Evolutionary conservation across 2,329 filamentous ascomycete species (phyloP).

Genomic region (Ophiocordyceps camponoti-rufipedis): DNA sequence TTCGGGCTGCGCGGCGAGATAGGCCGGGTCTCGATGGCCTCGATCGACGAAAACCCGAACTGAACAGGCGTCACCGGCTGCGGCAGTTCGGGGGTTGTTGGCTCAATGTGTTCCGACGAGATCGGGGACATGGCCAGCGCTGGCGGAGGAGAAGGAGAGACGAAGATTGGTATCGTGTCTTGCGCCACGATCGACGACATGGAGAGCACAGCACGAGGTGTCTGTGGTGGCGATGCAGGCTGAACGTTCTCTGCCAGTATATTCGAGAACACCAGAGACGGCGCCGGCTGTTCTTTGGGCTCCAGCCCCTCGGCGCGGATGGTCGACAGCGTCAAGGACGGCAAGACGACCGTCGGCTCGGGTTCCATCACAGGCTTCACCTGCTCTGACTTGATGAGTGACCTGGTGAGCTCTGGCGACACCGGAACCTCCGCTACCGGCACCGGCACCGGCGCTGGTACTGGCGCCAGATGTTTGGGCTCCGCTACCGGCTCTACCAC

Average conservation of each 20-base stretch:
- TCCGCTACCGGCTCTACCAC: constrained; percentile 11
- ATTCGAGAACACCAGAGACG: constrained; percentile 14
- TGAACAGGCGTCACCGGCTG: constrained; percentile 8
- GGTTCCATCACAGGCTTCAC: constrained; percentile 11
- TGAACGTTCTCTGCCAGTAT: constrained; percentile 19
- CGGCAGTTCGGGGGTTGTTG: constrained; percentile 14
- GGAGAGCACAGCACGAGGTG: constrained; percentile 8
- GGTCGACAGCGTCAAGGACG: constrained; percentile 11
- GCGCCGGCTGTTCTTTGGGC: constrained; percentile 13
- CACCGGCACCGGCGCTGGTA: neutral
- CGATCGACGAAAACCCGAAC: constrained; percentile 25
- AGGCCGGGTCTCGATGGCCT: constrained; percentile 26
- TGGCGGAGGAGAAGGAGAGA: constrained; percentile 7
- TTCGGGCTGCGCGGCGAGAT: constrained; percentile 30
- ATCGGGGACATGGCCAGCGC: constrained; percentile 18
- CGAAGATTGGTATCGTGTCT: constrained; percentile 9
- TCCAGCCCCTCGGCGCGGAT: constrained; percentile 15
- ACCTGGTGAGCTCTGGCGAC: constrained; percentile 1
- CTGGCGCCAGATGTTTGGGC: neutral
- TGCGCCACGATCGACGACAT: constrained; percentile 15
- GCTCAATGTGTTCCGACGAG: constrained; percentile 17
- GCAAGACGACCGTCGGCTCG: constrained; percentile 1
- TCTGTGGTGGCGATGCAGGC: constrained; percentile 12
- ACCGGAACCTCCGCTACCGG: neutral
- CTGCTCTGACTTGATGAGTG: constrained; percentile 8